phyloP scores from a whole-genome alignment of 2,329 filamentous ascomycete species.

The Monilinia laxa region DNA sequence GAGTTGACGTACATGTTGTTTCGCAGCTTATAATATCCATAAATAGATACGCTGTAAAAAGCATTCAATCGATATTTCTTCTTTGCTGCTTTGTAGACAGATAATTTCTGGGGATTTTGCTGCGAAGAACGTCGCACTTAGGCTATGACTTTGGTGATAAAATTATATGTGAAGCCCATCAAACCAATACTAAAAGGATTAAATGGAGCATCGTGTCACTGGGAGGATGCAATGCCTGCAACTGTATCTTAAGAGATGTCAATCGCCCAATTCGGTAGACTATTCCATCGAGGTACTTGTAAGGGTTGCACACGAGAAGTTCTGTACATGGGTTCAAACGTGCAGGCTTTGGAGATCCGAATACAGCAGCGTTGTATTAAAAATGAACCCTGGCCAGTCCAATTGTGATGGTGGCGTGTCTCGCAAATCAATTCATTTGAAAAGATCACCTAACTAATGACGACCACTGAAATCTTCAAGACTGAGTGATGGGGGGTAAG shows the following conservation, averaged over 20 bases:
- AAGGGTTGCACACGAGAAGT: neutral
- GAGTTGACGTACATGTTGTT: neutral
- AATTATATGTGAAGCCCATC: neutral
- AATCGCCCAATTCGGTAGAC: slow-evolving; percentile 1
- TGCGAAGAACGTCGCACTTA: neutral
- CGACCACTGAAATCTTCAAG: slow-evolving; percentile 6
- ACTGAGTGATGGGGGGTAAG: slow-evolving; percentile 7
- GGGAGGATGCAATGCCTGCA: neutral
- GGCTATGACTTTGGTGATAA: neutral
- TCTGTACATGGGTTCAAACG: neutral
- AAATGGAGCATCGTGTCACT: neutral
- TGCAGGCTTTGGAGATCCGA: neutral
- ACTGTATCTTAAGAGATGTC: neutral
- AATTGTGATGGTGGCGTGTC: neutral
- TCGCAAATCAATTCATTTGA: neutral
- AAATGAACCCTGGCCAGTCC: neutral
- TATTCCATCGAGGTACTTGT: neutral
- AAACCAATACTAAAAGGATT: neutral
- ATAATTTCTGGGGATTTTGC: too few relatives aligned
- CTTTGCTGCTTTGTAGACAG: neutral
- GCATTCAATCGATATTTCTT: neutral
- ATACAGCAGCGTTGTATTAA: slow-evolving; percentile 7
- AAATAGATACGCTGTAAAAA: neutral
- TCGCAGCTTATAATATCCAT: neutral
- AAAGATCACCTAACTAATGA: neutral